Percentiles rank a stretch among this genome's conserved stretches.
Conservation (phyloP, 2,329 filamentous ascomycete species). For the Zasmidium cellare region DNA sequence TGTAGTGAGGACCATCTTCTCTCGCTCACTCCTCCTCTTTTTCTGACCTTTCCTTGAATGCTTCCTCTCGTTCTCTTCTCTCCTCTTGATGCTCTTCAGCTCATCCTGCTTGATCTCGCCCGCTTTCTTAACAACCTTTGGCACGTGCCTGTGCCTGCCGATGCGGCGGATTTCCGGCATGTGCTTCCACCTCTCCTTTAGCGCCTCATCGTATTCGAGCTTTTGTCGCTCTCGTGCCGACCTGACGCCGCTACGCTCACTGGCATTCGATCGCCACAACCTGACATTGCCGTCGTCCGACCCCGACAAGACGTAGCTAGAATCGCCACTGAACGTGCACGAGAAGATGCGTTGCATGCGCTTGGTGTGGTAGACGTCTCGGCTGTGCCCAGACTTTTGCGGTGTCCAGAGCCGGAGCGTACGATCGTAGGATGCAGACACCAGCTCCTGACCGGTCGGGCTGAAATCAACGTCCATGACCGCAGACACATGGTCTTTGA, state of each 20-base stretch:
- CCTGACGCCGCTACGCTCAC: slow-evolving; percentile 79
- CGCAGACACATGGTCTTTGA: slow-evolving; percentile 86
- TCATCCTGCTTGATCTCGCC: slow-evolving; percentile 92
- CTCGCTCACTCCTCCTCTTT: slow-evolving; percentile 74
- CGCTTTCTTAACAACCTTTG: slow-evolving; percentile 93
- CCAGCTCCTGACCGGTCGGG: slow-evolving; percentile 89
- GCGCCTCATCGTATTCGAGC: slow-evolving; percentile 85
- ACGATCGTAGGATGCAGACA: slow-evolving; percentile 84
- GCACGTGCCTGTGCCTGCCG: slow-evolving; percentile 84
- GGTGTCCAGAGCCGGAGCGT: slow-evolving; percentile 82
- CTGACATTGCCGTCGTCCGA: slow-evolving; percentile 91
- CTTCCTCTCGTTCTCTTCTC: slow-evolving; percentile 90
- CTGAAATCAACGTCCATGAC: slow-evolving; percentile 97
- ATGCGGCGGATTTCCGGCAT: slow-evolving; percentile 97
- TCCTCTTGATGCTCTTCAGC: slow-evolving; percentile 80
- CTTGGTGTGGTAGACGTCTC: slow-evolving; percentile 96
- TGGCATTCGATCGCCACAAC: slow-evolving; percentile 86
- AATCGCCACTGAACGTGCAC: slow-evolving; percentile 81
- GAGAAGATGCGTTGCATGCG: slow-evolving; percentile 95
- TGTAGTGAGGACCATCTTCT: slow-evolving; percentile 83
- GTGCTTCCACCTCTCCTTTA: slow-evolving; percentile 82
- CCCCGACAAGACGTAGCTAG: slow-evolving; percentile 84
- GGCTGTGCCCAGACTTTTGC: slow-evolving; percentile 71
- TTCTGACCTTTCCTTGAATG: slow-evolving; percentile 82
- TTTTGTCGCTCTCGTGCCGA: slow-evolving; percentile 81